These are phyloP conservation scores for Sordaria brevicollis DNA, from an alignment of 495 filamentous ascomycete species.

Conservation along the genomic window DNA sequence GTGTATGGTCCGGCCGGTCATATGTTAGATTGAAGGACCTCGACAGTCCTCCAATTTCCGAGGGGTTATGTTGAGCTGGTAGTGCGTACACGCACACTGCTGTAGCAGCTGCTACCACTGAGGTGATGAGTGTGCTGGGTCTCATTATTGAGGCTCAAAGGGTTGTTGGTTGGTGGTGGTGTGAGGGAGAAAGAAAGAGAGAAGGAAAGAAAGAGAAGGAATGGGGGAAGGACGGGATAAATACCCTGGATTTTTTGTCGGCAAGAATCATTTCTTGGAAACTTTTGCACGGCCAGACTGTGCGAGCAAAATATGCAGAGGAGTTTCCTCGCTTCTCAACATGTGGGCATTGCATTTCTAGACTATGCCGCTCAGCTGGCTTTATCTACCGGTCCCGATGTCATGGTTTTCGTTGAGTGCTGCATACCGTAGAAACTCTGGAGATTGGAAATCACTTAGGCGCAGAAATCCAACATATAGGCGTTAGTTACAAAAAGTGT, in stretches of 20 bases:
- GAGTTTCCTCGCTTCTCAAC: too few species aligned
- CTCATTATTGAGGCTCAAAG: background rate
- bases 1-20: background rate
- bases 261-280: too few species aligned
- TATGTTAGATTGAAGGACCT: background rate
- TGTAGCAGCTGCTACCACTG: background rate
- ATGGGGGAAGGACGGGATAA: background rate
- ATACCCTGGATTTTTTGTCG: too few species aligned
- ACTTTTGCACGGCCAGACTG: background rate
- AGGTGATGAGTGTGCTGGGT: background rate
- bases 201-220: background rate
- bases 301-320: too few species aligned
- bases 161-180: background rate
- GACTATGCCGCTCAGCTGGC: too few species aligned
- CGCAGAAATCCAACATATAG: too few species aligned
- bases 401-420: too few species aligned
- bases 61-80: background rate
- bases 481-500: too few species aligned
- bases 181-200: background rate
- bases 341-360: too few species aligned
- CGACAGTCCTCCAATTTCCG: background rate
- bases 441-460: too few species aligned
- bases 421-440: too few species aligned
- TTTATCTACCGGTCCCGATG: too few species aligned
- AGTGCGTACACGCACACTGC: background rate